Evolutionary conservation across 495 filamentous ascomycete genomes (phyloP).

Genomic region (Penicillium cataractarum): DNA sequence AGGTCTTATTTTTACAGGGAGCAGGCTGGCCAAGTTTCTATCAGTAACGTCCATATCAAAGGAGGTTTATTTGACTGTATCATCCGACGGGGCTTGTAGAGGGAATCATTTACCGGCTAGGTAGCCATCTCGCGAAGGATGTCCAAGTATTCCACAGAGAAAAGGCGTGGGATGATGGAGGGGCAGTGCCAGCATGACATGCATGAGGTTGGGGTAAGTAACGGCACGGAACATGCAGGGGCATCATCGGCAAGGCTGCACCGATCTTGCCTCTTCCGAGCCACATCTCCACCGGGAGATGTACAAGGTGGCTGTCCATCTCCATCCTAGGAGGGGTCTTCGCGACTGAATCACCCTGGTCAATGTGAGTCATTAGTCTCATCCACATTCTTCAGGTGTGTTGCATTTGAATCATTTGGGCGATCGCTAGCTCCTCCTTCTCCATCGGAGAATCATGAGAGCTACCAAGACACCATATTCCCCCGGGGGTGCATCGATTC

Average conservation of each 20-base stretch:
- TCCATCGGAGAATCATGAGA: neutral
- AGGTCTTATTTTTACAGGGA: too few relatives aligned
- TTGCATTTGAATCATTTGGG: neutral
- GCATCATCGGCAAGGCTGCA: conserved; percentile 23
- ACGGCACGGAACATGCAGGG: conserved; percentile 13
- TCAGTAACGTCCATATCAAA: conserved; percentile 1
- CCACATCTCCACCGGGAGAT: neutral
- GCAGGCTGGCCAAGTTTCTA: neutral
- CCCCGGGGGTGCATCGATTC: neutral
- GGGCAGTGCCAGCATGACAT: conserved; percentile 13
- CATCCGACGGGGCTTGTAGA: conserved; percentile 6
- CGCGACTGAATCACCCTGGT: too few relatives aligned
- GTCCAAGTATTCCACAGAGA: neutral
- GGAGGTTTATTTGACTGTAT: conserved; percentile 5
- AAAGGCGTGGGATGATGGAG: neutral
- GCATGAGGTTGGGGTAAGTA: conserved; percentile 4
- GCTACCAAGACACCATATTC: neutral
- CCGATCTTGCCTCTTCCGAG: conserved; percentile 11
- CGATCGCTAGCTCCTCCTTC: neutral
- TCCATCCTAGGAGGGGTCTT: too few relatives aligned
- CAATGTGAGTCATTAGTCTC: neutral
- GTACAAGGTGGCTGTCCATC: neutral
- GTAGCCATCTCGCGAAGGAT: neutral
- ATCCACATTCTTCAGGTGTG: neutral
- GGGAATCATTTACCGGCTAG: conserved; percentile 9